phyloP scores from a whole-genome alignment of 257 asterid species.

The Henckelia pumila region DNA sequence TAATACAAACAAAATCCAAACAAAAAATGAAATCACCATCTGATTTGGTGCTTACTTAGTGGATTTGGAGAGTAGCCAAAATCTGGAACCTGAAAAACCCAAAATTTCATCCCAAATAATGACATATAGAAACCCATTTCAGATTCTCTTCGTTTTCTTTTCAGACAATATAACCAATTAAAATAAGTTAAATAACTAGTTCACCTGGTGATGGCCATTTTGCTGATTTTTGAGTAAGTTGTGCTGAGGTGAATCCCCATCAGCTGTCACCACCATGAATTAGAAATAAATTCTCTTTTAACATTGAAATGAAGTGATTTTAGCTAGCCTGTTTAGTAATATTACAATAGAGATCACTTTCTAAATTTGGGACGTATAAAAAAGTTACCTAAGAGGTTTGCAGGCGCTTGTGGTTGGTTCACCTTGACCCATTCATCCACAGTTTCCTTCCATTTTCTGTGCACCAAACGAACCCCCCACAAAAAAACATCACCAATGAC shows the following conservation, averaged over 20 bases:
- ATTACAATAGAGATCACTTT: neutral
- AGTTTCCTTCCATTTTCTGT: slow-evolving; percentile 90
- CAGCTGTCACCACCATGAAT: slow-evolving; percentile 66
- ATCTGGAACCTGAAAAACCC: slow-evolving; percentile 60
- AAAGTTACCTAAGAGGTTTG: slow-evolving; percentile 61
- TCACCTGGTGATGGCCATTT: slow-evolving; percentile 90
- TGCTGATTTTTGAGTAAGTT: slow-evolving; percentile 54
- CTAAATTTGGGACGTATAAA: neutral
- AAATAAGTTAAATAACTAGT: slow-evolving; percentile 15
- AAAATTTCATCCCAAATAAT: slow-evolving; percentile 31
- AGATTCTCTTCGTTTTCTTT: neutral
- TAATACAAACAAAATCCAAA: slow-evolving; percentile 11
- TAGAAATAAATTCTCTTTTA: slow-evolving; percentile 29
- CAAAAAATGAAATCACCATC: slow-evolving; percentile 24
- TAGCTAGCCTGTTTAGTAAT: slow-evolving; percentile 16
- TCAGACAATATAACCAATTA: slow-evolving; percentile 22
- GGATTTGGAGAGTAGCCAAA: slow-evolving; percentile 83
- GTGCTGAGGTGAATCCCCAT: slow-evolving; percentile 96
- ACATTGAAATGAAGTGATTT: slow-evolving; percentile 12
- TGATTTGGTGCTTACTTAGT: slow-evolving; percentile 51
- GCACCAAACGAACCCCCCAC: slow-evolving; percentile 19
- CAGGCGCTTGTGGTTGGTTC: slow-evolving; percentile 55
- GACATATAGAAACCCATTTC: slow-evolving; percentile 10
- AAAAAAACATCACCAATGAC: neutral
- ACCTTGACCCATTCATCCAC: slow-evolving; percentile 94